Base-by-base conservation (phyloP, 2,329 filamentous ascomycete species). In the Epichloe typhina region DNA sequence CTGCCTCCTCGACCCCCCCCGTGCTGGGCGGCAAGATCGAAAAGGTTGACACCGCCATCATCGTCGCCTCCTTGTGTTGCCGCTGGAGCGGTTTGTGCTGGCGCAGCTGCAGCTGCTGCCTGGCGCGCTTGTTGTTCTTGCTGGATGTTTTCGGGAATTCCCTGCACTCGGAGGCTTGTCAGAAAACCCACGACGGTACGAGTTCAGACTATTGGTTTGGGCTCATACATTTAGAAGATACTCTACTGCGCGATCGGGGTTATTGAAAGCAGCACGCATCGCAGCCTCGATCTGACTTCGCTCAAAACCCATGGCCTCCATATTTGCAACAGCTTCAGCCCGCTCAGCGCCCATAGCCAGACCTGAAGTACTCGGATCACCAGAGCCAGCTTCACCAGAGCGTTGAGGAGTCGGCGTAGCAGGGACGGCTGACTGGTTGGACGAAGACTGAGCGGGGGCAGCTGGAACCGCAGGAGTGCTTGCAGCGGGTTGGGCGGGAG, bases 301-400 rank as follows among this genome's bases (percentile, higher is more conserved):
- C 62, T 87, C 81, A 59, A 98, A 98, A 8, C 93, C 93, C 93
- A 98, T 98, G 57, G 84, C 85, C 71, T 95, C 90, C 89, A 98
- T 95, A 65, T 90, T 88, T 46, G 84, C 78, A 62, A 97, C 84
- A 38, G 88, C 89, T 58, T 83, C 82, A 55, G 86, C 80, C 58
- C 89, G 83, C 67, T 91, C 85, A 54, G 83, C 75, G 49, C 93
- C 93, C 72, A 95, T 84, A 19, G 89, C 82, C 64, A 97, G 77
- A n/a, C 87, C 82, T 33, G 86, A 91, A 23, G 86, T 80, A 69
- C 70, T 62, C 35, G 72, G 66, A 15, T 76, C 71, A 43, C 68
- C 67, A 42, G 69, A 64, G 19, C 59, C 52, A 42, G 56, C 57
- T 53, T 66, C 66, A 46, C 69, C 65, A 51, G 69, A 57, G 50